phyloP scores from a whole-genome alignment of 1,139 yeast species.

The Geotrichum siamense region DNA sequence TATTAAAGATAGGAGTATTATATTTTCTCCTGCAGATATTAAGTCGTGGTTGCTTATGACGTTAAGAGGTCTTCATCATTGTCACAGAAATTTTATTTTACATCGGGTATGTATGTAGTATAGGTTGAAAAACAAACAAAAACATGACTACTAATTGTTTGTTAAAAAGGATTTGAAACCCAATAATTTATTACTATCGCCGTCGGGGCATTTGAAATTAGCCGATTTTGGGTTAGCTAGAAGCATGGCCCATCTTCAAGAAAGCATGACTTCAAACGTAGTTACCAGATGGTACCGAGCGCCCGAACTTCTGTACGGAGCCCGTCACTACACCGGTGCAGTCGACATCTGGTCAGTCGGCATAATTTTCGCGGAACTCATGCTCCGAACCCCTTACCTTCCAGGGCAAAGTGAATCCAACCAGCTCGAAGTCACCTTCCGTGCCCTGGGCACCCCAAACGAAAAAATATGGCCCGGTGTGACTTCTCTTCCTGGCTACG shows the following conservation, averaged over 20 bases:
- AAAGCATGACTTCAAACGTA: slow-evolving; percentile 74
- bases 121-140: slow-evolving; percentile 47
- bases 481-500: slow-evolving; percentile 66
- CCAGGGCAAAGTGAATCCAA: slow-evolving; percentile 90
- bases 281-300: slow-evolving; percentile 98
- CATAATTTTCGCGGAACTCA: slow-evolving; percentile 88
- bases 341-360: slow-evolving; percentile 95
- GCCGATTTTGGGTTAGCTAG: slow-evolving; percentile 98
- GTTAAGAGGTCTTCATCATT: slow-evolving; percentile 86
- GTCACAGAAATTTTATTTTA: slow-evolving; percentile 81
- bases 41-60: slow-evolving; percentile 95
- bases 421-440: slow-evolving; percentile 83
- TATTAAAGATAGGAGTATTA: slow-evolving; percentile 68
- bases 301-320: slow-evolving; percentile 85
- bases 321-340: slow-evolving; percentile 80
- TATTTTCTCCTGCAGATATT: slow-evolving; percentile 80
- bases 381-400: slow-evolving; percentile 89
- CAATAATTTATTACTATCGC: slow-evolving; percentile 70
- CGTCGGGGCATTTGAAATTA: slow-evolving; percentile 77
- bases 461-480: slow-evolving; percentile 92
- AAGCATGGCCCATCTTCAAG: slow-evolving; percentile 67
- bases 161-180: slow-evolving; percentile 36
- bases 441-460: slow-evolving; percentile 94
- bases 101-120: slow-evolving; percentile 45
- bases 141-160: slow-evolving; percentile 46